Conservation (phyloP, 768 basidiomycete species). For the Collybia sordida region DNA sequence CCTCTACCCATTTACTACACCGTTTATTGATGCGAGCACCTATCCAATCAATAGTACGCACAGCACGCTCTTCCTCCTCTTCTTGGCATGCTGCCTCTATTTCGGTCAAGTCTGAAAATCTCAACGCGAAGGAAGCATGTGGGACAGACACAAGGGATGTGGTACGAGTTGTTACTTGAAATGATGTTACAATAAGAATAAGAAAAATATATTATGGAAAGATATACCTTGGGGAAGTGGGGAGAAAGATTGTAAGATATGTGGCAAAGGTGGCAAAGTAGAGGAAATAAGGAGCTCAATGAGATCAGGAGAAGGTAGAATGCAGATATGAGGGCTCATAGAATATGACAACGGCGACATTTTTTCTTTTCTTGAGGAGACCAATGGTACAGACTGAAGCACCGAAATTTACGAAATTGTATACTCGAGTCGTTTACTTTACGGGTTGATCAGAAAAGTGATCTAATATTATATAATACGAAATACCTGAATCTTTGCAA, state of each 20-base stretch:
- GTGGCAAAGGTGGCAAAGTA: conserved; percentile 65
- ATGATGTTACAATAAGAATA: conserved; percentile 4
- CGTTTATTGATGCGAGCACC: conserved; percentile 64
- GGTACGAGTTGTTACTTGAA: conserved; percentile 75
- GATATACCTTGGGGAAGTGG: conserved; percentile 77
- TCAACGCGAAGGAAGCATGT: conserved; percentile 69
- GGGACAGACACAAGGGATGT: conserved; percentile 68
- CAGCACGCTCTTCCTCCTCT: conserved; percentile 76
- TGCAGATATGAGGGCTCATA: conserved; percentile 79
- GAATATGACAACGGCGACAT: conserved; percentile 69
- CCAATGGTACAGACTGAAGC: not conserved
- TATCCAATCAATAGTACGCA: conserved; percentile 86
- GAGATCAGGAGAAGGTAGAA: conserved; percentile 72
- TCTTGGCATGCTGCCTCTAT: conserved; percentile 75
- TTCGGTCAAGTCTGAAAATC: conserved; percentile 75
- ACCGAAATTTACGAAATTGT: too few species aligned
- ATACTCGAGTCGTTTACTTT: too few species aligned
- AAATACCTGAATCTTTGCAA: too few species aligned
- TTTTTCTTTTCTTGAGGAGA: conserved; percentile 16
- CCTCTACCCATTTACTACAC: conserved; percentile 70
- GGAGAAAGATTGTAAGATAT: conserved; percentile 82
- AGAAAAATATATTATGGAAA: conserved; percentile 5
- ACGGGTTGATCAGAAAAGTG: too few species aligned
- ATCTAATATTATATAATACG: too few species aligned
- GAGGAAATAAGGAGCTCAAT: conserved; percentile 53